A percentile compares a stretch with the other conserved stretches of the same genome.
Conservation (phyloP, 148 eudicot species). For the Talinum fruticosum region DNA sequence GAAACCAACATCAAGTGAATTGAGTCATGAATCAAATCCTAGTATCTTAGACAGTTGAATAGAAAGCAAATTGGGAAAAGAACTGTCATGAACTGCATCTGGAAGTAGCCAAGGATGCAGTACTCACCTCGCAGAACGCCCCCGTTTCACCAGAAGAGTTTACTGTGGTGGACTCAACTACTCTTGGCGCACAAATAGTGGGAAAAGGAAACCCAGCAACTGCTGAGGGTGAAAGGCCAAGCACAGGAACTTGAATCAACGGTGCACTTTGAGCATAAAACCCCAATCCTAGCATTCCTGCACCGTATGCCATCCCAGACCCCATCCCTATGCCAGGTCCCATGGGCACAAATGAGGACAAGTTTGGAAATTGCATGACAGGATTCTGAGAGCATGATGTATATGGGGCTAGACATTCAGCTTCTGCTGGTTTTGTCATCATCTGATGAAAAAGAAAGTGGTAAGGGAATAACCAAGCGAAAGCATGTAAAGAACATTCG, state of each 20-base stretch:
- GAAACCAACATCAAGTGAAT: too few species aligned
- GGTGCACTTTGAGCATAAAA: not conserved
- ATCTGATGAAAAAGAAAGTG: not conserved
- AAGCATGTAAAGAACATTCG: not conserved
- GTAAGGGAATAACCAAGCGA: not conserved
- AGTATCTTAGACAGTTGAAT: not conserved
- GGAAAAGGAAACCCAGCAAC: not conserved
- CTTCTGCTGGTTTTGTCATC: not conserved
- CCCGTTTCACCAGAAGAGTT: not conserved
- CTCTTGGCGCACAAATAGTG: not conserved
- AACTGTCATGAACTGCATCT: not conserved
- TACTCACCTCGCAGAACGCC: not conserved
- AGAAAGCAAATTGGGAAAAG: not conserved
- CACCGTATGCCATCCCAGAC: not conserved
- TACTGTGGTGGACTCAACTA: not conserved
- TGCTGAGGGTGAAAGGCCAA: not conserved
- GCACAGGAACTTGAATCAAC: slow-evolving; percentile 1
- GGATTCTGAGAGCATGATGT: not conserved
- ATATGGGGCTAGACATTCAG: not conserved
- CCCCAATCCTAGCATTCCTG: not conserved
- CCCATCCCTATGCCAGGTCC: slow-evolving; percentile 11
- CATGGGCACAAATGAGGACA: not conserved
- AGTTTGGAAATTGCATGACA: not conserved
- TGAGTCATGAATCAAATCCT: not conserved
- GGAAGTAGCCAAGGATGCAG: not conserved